phyloP scores from a whole-genome alignment of 352 stramenopile species.

The Phytophthora citrophthora region DNA sequence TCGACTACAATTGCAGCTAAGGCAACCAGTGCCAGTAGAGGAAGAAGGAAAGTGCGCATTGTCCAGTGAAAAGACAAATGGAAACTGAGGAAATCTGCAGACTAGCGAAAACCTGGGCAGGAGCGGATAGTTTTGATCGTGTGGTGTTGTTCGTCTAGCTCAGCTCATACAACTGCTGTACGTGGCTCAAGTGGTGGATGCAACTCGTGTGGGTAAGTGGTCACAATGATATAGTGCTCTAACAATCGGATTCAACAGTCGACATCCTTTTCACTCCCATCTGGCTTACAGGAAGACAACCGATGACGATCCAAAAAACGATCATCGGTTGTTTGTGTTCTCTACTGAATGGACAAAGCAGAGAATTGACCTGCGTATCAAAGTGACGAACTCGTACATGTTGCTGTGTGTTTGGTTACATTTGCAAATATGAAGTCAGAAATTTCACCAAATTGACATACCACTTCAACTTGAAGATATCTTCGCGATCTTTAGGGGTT shows the following conservation, averaged over 20 bases:
- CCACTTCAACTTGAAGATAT: constrained; percentile 1
- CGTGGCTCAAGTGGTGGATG: neutral
- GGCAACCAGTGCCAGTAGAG: neutral
- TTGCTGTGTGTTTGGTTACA: neutral
- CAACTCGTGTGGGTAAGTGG: neutral
- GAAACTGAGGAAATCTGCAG: neutral
- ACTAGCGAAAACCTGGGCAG: neutral
- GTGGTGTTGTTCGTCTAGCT: neutral
- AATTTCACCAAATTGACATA: neutral
- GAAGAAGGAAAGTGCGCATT: neutral
- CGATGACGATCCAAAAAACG: neutral
- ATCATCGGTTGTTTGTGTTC: neutral
- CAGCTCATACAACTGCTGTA: neutral
- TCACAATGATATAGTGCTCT: neutral
- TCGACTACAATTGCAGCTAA: neutral
- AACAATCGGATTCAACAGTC: neutral
- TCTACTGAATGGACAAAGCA: neutral
- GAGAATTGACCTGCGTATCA: neutral
- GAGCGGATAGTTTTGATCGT: neutral
- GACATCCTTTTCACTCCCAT: neutral
- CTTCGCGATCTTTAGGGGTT: too few species aligned
- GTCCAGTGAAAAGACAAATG: neutral
- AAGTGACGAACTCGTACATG: too few species aligned
- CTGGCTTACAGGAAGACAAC: neutral
- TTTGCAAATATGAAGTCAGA: neutral